These are phyloP conservation scores for Colletotrichum filicis DNA, from an alignment of 2,329 filamentous ascomycete species.

Conservation along the genomic window DNA sequence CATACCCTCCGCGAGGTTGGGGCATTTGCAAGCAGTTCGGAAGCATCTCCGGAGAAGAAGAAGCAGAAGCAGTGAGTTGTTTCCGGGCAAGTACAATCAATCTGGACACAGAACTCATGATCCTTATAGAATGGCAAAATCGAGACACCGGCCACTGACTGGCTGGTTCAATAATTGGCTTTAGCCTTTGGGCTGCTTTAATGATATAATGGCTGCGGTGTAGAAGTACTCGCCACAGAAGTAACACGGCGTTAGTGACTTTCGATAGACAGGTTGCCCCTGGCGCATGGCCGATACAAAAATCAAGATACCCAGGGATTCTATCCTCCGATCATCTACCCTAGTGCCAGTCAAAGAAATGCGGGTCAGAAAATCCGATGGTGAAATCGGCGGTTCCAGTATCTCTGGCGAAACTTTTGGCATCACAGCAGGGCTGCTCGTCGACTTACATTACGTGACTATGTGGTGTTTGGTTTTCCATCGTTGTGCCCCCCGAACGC, in stretches of 20 bases:
- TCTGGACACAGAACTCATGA: neutral
- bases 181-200: neutral
- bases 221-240: too few species aligned
- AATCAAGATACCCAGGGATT: neutral
- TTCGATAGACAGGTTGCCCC: neutral
- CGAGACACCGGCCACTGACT: constrained; percentile 4
- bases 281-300: neutral
- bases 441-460: neutral
- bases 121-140: neutral
- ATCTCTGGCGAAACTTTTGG: neutral
- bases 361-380: neutral
- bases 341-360: neutral
- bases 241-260: too few species aligned
- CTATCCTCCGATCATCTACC: too few species aligned
- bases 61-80: neutral
- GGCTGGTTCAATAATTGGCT: constrained; percentile 14
- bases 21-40: neutral
- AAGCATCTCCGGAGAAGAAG: neutral
- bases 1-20: neutral
- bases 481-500: too few species aligned
- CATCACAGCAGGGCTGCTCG: neutral
- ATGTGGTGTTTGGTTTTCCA: too few species aligned
- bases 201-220: neutral
- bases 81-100: too few species aligned
- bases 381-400: neutral